phyloP scores from a whole-genome alignment of 2,329 filamentous ascomycete genomes.

The Scedosporium dehoogii region DNA sequence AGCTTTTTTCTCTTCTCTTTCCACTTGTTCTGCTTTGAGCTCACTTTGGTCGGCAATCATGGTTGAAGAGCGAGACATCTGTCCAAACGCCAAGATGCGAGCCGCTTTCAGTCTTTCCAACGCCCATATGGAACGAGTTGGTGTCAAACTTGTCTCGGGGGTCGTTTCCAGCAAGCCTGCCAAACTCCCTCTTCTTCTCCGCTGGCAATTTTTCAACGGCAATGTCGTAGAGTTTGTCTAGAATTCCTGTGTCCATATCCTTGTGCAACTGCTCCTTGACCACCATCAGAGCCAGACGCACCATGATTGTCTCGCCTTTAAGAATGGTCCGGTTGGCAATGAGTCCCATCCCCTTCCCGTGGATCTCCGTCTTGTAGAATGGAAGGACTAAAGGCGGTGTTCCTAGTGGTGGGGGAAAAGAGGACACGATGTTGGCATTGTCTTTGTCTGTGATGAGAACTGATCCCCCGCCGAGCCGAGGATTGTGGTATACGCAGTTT shows the following conservation, averaged over 20 bases:
- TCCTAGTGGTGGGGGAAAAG: background rate
- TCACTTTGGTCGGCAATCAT: constrained; percentile 25
- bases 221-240: background rate
- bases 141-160: background rate
- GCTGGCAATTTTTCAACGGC: background rate
- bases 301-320: constrained; percentile 25
- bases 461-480: background rate
- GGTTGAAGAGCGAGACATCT: constrained; percentile 24
- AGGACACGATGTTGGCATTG: background rate
- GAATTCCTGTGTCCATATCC: constrained; percentile 17
- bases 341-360: constrained; percentile 25
- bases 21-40: background rate
- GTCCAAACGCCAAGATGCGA: constrained; percentile 24
- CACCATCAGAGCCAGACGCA: constrained; percentile 19
- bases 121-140: constrained; percentile 8
- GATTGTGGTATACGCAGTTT: background rate
- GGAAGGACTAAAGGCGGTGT: constrained; percentile 16
- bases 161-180: background rate
- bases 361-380: constrained; percentile 14
- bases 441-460: background rate
- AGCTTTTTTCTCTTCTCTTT: background rate
- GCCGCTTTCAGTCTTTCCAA: constrained; percentile 13
- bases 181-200: background rate
- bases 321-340: constrained; percentile 23
- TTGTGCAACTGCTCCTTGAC: constrained; percentile 17